These are phyloP conservation scores for Pythium aphanidermatum DNA, from an alignment of 352 stramenopile species.

Conservation along the genomic window DNA sequence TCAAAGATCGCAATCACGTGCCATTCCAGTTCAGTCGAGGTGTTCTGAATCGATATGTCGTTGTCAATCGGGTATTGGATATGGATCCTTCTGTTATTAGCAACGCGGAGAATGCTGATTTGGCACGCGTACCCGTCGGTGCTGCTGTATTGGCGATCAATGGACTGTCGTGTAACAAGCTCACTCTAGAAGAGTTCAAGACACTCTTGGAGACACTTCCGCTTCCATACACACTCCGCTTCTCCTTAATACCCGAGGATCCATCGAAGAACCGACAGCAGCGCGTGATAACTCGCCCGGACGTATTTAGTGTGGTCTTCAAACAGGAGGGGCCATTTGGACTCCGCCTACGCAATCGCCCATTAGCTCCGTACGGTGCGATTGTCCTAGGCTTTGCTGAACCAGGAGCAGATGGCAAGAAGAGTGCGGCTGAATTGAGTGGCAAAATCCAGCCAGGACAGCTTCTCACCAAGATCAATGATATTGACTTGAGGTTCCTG, in stretches of 20 bases:
- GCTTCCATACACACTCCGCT: conserved; percentile 54
- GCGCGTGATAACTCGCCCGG: conserved; percentile 38
- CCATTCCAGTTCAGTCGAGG: conserved; percentile 66
- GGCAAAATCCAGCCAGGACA: conserved; percentile 70
- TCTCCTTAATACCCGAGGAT: conserved; percentile 62
- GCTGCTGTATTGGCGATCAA: conserved; percentile 70
- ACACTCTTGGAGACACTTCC: conserved; percentile 43
- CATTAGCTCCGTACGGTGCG: conserved; percentile 52
- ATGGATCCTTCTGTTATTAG: conserved; percentile 7
- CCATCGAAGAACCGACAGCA: conserved; percentile 41
- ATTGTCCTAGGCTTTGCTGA: conserved; percentile 74
- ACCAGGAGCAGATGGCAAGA: conserved; percentile 33
- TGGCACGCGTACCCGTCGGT: conserved; percentile 45
- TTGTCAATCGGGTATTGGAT: conserved; percentile 50
- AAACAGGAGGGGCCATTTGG: conserved; percentile 70
- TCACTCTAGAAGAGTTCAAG: conserved; percentile 66
- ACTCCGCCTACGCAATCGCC: conserved; percentile 66
- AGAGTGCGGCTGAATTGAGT: conserved; percentile 52
- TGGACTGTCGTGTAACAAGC: conserved; percentile 58
- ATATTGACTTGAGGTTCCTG: conserved; percentile 62
- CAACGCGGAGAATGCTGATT: conserved; percentile 18
- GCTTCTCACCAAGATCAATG: conserved; percentile 58
- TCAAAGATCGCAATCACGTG: conserved; percentile 36
- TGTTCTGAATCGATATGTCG: conserved; percentile 65
- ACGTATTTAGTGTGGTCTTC: conserved; percentile 60